phyloP scores from a whole-genome alignment of 2,329 filamentous ascomycete species.

The Taxawa tesnikishii region DNA sequence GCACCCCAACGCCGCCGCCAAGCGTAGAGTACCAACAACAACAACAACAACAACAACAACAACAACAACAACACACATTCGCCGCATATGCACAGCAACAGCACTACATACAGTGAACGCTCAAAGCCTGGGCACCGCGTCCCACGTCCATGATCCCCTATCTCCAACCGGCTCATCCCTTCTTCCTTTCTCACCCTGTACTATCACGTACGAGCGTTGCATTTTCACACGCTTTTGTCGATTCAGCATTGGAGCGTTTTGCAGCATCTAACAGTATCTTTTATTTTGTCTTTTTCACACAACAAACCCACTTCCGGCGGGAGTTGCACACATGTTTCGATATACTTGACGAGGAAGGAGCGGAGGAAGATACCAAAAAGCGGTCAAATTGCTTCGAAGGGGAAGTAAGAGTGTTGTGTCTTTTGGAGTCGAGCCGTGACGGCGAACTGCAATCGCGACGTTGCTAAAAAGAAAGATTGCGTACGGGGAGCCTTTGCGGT shows the following conservation, averaged over 20 bases:
- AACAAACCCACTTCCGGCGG: too few species aligned
- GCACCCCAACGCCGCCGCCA: slow-evolving; percentile 20
- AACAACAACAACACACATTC: slow-evolving; percentile 5
- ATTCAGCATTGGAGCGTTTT: slow-evolving; percentile 14
- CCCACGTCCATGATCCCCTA: too few species aligned
- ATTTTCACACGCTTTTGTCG: slow-evolving; percentile 8
- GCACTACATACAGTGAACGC: neutral
- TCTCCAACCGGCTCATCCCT: slow-evolving; percentile 1
- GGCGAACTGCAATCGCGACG: too few species aligned
- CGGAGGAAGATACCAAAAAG: too few species aligned
- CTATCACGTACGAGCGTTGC: slow-evolving; percentile 16
- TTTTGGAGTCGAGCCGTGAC: too few species aligned
- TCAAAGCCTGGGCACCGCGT: too few species aligned
- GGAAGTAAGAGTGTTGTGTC: too few species aligned
- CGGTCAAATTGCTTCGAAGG: too few species aligned
- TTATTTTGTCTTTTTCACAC: slow-evolving; percentile 6
- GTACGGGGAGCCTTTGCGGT: too few species aligned
- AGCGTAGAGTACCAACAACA: slow-evolving; percentile 12
- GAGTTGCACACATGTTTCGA: too few species aligned
- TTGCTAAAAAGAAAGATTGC: too few species aligned
- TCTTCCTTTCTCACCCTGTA: slow-evolving; percentile 9
- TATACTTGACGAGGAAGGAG: too few species aligned
- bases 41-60: slow-evolving; percentile 8
- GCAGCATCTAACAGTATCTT: slow-evolving; percentile 4
- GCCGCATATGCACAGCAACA: neutral